These are phyloP conservation scores for Phytomonas sp. DNA, from an alignment of 208 protist species.

Conservation along the genomic window DNA sequence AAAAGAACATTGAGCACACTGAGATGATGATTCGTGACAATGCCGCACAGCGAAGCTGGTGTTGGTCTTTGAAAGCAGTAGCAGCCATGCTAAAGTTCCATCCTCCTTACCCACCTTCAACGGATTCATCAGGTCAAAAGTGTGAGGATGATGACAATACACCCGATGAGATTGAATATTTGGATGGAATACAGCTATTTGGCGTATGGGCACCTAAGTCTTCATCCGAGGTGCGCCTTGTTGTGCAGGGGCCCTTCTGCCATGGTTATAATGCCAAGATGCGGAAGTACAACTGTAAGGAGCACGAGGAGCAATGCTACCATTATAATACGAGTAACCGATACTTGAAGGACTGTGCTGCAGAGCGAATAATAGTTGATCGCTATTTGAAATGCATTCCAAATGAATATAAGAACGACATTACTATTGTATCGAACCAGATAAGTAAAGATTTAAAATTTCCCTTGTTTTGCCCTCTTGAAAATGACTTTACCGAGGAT, in stretches of 20 bases:
- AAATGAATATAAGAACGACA: background rate
- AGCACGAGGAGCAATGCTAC: constrained; percentile 93
- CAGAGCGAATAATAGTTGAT: constrained; percentile 76
- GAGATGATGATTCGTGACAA: constrained; percentile 80
- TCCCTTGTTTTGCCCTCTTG: constrained; percentile 64
- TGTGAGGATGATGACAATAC: constrained; percentile 1
- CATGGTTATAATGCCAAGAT: constrained; percentile 9
- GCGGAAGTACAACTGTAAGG: constrained; percentile 65
- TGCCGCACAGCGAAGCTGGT: constrained; percentile 80
- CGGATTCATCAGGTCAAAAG: background rate
- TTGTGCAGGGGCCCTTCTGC: constrained; percentile 55
- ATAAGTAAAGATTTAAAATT: constrained; percentile 50
- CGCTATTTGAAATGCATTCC: constrained; percentile 41
- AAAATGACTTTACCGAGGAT: constrained; percentile 51
- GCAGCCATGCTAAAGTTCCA: constrained; percentile 93
- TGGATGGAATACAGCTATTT: constrained; percentile 68
- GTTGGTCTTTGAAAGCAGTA: constrained; percentile 65
- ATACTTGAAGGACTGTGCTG: constrained; percentile 73
- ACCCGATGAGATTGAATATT: constrained; percentile 19
- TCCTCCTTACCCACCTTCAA: constrained; percentile 81
- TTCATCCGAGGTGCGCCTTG: constrained; percentile 91
- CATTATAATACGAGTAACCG: constrained; percentile 87
- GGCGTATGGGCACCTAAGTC: constrained; percentile 92
- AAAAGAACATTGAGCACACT: constrained; percentile 73
- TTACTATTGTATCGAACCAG: constrained; percentile 24